Evolutionary conservation across 495 filamentous ascomycete species (phyloP).

Genomic region (Penicillium taxi): DNA sequence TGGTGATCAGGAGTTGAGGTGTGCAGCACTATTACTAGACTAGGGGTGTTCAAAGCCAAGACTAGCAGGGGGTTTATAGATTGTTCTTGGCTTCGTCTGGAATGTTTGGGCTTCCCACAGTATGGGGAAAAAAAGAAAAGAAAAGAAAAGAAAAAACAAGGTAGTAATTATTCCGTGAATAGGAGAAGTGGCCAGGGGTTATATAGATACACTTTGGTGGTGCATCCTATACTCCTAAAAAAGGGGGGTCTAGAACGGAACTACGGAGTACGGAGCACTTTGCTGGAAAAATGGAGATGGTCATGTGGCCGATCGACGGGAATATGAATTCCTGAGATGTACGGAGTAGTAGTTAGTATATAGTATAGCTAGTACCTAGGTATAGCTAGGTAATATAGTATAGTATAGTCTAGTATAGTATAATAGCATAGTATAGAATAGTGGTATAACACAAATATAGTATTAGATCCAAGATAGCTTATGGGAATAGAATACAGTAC

Average conservation of each 20-base stretch:
- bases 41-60: too few species aligned
- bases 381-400: too few species aligned
- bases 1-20: too few species aligned
- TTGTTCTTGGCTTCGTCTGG: slow-evolving; percentile 15
- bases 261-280: slow-evolving; percentile 7
- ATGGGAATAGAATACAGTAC: too few species aligned
- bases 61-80: slow-evolving; percentile 5
- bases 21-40: too few species aligned
- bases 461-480: too few species aligned
- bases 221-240: background rate
- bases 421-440: slow-evolving; percentile 3
- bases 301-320: slow-evolving; percentile 39
- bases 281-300: slow-evolving; percentile 31
- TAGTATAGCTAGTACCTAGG: too few species aligned
- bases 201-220: background rate
- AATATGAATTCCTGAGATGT: too few species aligned
- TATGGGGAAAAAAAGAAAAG: background rate
- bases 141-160: background rate
- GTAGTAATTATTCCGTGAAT: slow-evolving; percentile 16
- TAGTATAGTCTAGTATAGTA: too few species aligned
- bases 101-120: slow-evolving; percentile 1
- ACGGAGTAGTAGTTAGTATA: too few species aligned
- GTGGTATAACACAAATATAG: background rate
- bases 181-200: background rate
- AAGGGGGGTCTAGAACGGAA: slow-evolving; percentile 25